phyloP scores from a whole-genome alignment of 164 flowering plant species.

The Kingdonia uniflora region DNA sequence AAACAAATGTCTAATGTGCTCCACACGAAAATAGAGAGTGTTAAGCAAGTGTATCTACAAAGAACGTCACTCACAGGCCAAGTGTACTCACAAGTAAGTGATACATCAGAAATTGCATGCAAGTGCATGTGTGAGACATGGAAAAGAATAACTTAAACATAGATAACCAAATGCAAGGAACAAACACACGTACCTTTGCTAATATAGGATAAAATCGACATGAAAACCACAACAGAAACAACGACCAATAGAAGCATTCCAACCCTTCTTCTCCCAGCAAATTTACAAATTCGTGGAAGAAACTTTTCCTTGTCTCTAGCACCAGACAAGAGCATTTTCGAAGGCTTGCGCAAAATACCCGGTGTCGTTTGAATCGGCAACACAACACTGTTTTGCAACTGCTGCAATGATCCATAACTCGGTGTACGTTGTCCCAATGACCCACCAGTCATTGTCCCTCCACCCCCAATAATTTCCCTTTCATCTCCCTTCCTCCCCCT shows the following conservation, averaged over 20 bases:
- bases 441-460: slow-evolving; percentile 74
- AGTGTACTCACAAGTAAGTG: too few relatives aligned
- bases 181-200: slow-evolving; percentile 17
- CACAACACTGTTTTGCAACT: slow-evolving; percentile 25
- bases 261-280: slow-evolving; percentile 37
- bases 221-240: slow-evolving; percentile 15
- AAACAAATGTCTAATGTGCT: too few relatives aligned
- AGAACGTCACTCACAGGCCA: too few relatives aligned
- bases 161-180: too few relatives aligned
- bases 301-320: slow-evolving; percentile 53
- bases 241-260: slow-evolving; percentile 36
- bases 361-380: slow-evolving; percentile 22
- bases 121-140: too few relatives aligned
- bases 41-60: too few relatives aligned
- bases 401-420: slow-evolving; percentile 69
- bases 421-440: slow-evolving; percentile 64
- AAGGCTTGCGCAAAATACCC: slow-evolving; percentile 23
- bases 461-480: slow-evolving; percentile 20
- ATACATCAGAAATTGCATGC: too few relatives aligned
- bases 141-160: too few relatives aligned
- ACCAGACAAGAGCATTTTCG: slow-evolving; percentile 32
- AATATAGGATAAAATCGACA: slow-evolving; percentile 14
- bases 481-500: slow-evolving; percentile 36
- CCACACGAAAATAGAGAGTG: too few relatives aligned
- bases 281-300: slow-evolving; percentile 28